A percentile compares a stretch with the other conserved stretches of the same genome.
Evolutionary conservation across 2,329 filamentous ascomycete species (phyloP).

Genomic region (Apiospora sp.): DNA sequence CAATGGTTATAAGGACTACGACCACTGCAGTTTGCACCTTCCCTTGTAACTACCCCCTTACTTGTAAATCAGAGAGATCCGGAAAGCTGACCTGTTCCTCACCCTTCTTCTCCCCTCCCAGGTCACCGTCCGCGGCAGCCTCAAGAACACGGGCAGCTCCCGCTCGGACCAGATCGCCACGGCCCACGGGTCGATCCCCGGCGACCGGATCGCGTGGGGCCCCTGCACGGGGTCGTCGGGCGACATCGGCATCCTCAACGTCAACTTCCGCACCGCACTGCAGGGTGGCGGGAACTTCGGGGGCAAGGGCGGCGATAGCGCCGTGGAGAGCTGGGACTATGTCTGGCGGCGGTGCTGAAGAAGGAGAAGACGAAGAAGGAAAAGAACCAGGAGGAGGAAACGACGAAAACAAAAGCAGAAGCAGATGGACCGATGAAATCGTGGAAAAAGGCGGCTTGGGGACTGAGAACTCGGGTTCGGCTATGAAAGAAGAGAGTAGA

Average conservation of each 20-base stretch:
- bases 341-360: conserved; percentile 47
- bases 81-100: neutral
- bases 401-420: neutral
- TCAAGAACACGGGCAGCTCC: conserved; percentile 36
- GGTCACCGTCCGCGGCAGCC: conserved; percentile 40
- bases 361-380: too few species aligned
- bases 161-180: conserved; percentile 41
- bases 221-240: conserved; percentile 44
- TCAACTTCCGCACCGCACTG: conserved; percentile 51
- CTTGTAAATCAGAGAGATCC: too few species aligned
- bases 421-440: neutral
- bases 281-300: conserved; percentile 44
- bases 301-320: conserved; percentile 36
- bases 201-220: conserved; percentile 43
- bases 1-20: too few species aligned
- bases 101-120: conserved; percentile 25
- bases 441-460: neutral
- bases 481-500: neutral
- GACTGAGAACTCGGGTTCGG: neutral
- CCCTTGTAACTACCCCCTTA: too few species aligned
- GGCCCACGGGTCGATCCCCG: conserved; percentile 40
- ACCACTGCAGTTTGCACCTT: too few species aligned
- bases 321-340: conserved; percentile 46
- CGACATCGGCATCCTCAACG: conserved; percentile 48
- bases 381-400: too few species aligned